Percentiles rank a stretch among this genome's conserved stretches.
These are phyloP conservation scores for Ceratobasidium sp. DNA, from an alignment of 1,284 basidiomycete genomes.

Conservation along the genomic window DNA sequence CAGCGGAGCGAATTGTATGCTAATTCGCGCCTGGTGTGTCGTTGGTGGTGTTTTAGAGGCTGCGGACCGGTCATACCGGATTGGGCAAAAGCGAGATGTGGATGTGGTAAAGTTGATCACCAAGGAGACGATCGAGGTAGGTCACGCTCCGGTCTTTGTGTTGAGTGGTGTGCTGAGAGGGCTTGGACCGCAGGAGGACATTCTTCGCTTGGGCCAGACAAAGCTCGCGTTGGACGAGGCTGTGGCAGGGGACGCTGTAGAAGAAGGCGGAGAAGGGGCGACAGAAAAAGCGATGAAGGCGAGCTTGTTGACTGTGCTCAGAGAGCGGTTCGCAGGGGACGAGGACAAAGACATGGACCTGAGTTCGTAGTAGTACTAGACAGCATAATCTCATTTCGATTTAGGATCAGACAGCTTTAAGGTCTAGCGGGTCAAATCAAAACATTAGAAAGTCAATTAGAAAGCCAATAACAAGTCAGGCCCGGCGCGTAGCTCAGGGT, in stretches of 20 bases:
- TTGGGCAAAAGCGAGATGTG: slow-evolving; percentile 92
- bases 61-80: slow-evolving; percentile 97
- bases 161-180: background rate
- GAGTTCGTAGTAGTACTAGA: background rate
- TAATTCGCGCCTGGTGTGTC: slow-evolving; percentile 1
- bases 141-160: slow-evolving; percentile 33
- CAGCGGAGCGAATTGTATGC: background rate
- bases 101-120: slow-evolving; percentile 95
- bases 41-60: slow-evolving; percentile 64
- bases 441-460: too few relatives aligned
- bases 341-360: slow-evolving; percentile 16
- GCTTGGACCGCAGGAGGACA: slow-evolving; percentile 73
- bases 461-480: too few relatives aligned
- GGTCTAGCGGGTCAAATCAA: too few relatives aligned
- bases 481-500: slow-evolving; percentile 7
- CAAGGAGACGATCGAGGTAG: slow-evolving; percentile 85
- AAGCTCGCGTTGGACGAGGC: slow-evolving; percentile 93
- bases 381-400: slow-evolving; percentile 7
- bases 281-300: slow-evolving; percentile 84
- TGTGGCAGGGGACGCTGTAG: slow-evolving; percentile 75
- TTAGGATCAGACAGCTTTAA: too few relatives aligned
- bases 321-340: slow-evolving; percentile 71
- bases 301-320: slow-evolving; percentile 79
- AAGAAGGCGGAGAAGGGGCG: slow-evolving; percentile 68
- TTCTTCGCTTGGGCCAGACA: slow-evolving; percentile 87